phyloP scores from a whole-genome alignment of 139 green algal species.

The Edaphochlamys debaryana region DNA sequence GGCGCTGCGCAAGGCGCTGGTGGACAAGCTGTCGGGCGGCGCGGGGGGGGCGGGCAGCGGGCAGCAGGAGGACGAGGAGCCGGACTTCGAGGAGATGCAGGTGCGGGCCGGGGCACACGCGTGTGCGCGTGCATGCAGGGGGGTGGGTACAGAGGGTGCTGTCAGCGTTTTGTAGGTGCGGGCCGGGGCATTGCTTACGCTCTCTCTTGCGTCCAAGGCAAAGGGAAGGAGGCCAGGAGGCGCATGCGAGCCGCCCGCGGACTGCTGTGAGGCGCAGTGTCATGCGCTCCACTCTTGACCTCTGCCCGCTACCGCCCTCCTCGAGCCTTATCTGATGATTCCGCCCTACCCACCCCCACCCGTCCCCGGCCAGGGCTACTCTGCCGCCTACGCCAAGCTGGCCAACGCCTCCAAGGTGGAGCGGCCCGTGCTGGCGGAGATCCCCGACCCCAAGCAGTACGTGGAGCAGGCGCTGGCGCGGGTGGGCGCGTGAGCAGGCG shows the following conservation, averaged over 20 bases:
- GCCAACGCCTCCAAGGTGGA: conserved; percentile 76
- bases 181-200: too few relatives aligned
- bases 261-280: too few relatives aligned
- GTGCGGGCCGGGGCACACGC: conserved; percentile 4
- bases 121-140: too few relatives aligned
- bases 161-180: too few relatives aligned
- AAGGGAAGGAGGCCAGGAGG: too few relatives aligned
- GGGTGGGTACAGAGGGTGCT: too few relatives aligned
- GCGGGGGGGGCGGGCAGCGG: not conserved
- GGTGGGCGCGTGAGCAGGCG: conserved; percentile 4
- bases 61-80: conserved; percentile 35
- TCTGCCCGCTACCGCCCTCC: too few relatives aligned
- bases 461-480: conserved; percentile 42
- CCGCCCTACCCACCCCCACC: too few relatives aligned
- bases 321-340: too few relatives aligned
- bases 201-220: too few relatives aligned
- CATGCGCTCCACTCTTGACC: too few relatives aligned
- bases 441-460: conserved; percentile 66
- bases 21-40: conserved; percentile 68
- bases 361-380: conserved; percentile 68
- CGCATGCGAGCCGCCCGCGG: too few relatives aligned
- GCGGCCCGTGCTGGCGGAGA: conserved; percentile 66
- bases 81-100: conserved; percentile 46
- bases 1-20: conserved; percentile 69
- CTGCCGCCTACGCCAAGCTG: conserved; percentile 82